Conservation (phyloP, 1,139 yeast genomes). For the Yamadazyma pseudoaaseri region DNA sequence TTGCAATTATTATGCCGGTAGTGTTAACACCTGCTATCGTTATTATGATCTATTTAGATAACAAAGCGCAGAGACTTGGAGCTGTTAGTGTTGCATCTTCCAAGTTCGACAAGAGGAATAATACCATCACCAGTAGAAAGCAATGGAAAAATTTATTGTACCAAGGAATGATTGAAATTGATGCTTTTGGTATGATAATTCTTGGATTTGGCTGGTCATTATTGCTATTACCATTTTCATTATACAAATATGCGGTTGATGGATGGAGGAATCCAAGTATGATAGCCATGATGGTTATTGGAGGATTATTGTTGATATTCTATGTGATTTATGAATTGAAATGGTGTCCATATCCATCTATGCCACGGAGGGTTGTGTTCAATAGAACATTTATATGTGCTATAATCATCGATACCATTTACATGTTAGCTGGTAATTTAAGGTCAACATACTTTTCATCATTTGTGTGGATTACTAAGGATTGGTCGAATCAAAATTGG, state of each 20-base stretch:
- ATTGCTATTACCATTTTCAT: conserved; percentile 31
- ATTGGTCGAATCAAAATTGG: conserved; percentile 28
- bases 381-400: conserved; percentile 32
- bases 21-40: conserved; percentile 25
- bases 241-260: conserved; percentile 22
- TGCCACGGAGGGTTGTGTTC: conserved; percentile 27
- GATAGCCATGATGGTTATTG: conserved; percentile 35
- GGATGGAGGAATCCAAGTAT: conserved; percentile 33
- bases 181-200: conserved; percentile 30
- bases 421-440: conserved; percentile 19
- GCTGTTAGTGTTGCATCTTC: conserved; percentile 1
- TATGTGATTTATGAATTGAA: conserved; percentile 24
- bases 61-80: conserved; percentile 13
- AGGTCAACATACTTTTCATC: conserved; percentile 12
- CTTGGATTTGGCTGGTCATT: conserved; percentile 33
- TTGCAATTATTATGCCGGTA: conserved; percentile 32
- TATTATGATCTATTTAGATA: conserved; percentile 25
- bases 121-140: conserved; percentile 1
- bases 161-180: conserved; percentile 19
- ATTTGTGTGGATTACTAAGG: conserved; percentile 19
- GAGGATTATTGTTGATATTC: conserved; percentile 25
- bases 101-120: conserved; percentile 2
- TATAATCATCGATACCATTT: conserved; percentile 13
- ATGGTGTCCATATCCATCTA: conserved; percentile 28
- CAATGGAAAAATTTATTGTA: conserved; percentile 1